A percentile compares a stretch with the other conserved stretches of the same genome.
phyloP scores from a whole-genome alignment of 2,329 filamentous ascomycete genomes.

The Rhinocladiella similis region DNA sequence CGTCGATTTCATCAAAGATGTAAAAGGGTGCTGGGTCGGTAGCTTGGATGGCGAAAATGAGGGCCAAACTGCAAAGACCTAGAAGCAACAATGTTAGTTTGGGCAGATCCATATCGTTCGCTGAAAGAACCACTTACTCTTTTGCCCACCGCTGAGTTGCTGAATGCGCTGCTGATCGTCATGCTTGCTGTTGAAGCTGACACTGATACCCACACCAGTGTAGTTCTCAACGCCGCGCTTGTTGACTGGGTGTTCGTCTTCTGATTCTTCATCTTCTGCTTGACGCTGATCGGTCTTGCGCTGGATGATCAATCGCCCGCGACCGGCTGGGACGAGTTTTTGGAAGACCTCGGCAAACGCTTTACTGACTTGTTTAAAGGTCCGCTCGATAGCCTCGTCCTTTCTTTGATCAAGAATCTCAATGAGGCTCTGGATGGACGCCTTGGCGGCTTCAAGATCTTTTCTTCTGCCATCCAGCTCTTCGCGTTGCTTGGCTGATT shows the following conservation, averaged over 20 bases:
- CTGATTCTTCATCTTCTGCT: conserved; percentile 61
- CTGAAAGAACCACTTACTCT: conserved; percentile 65
- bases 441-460: conserved; percentile 83
- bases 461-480: conserved; percentile 78
- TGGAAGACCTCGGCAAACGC: conserved; percentile 94
- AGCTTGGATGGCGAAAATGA: conserved; percentile 98
- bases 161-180: conserved; percentile 98
- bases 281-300: conserved; percentile 74
- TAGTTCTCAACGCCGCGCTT: conserved; percentile 80
- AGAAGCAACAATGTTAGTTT: conserved; percentile 8
- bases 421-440: conserved; percentile 88
- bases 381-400: conserved; percentile 96
- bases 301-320: conserved; percentile 89
- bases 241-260: conserved; percentile 57
- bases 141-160: conserved; percentile 94
- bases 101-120: conserved; percentile 12
- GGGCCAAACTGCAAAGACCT: conserved; percentile 93
- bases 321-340: conserved; percentile 89
- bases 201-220: conserved; percentile 90
- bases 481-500: conserved; percentile 89
- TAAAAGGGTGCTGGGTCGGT: conserved; percentile 98
- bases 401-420: conserved; percentile 91
- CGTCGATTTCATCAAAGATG: conserved; percentile 98
- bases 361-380: conserved; percentile 94
- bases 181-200: conserved; percentile 97